Conservation (phyloP, 2,329 filamentous ascomycete species). For the Elsinoe perseae region DNA sequence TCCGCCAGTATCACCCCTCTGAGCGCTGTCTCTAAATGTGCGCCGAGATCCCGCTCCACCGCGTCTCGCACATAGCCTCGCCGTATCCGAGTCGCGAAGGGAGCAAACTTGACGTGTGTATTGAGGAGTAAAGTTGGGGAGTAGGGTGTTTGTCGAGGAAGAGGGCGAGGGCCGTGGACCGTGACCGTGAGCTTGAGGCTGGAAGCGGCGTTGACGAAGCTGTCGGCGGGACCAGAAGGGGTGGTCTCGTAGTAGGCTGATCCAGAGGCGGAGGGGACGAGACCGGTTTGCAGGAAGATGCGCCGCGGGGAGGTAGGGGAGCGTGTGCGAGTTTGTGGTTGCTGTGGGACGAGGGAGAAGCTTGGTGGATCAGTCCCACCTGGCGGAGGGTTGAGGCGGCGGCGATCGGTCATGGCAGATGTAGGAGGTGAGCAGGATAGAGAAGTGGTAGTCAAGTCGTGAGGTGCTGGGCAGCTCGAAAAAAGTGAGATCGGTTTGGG, state of each 20-base stretch:
- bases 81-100: conserved; percentile 77
- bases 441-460: not conserved
- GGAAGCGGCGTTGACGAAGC: conserved; percentile 44
- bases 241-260: conserved; percentile 72
- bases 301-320: conserved; percentile 73
- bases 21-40: conserved; percentile 84
- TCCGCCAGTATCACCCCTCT: conserved; percentile 86
- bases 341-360: conserved; percentile 49
- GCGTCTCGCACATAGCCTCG: conserved; percentile 80
- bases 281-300: conserved; percentile 86
- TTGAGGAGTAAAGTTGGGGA: conserved; percentile 86
- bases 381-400: conserved; percentile 80
- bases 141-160: conserved; percentile 84
- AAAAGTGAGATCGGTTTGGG: not conserved
- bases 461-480: conserved; percentile 5
- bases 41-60: conserved; percentile 78
- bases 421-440: not conserved
- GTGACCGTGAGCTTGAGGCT: conserved; percentile 88
- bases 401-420: conserved; percentile 66
- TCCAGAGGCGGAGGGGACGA: conserved; percentile 84
- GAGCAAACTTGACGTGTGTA: conserved; percentile 92
- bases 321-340: conserved; percentile 50
- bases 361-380: conserved; percentile 68
- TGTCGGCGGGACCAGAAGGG: conserved; percentile 35
- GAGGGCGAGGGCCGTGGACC: conserved; percentile 83